phyloP scores from a whole-genome alignment of 169 alveolate species.

The Cryptosporidium ubiquitum region DNA sequence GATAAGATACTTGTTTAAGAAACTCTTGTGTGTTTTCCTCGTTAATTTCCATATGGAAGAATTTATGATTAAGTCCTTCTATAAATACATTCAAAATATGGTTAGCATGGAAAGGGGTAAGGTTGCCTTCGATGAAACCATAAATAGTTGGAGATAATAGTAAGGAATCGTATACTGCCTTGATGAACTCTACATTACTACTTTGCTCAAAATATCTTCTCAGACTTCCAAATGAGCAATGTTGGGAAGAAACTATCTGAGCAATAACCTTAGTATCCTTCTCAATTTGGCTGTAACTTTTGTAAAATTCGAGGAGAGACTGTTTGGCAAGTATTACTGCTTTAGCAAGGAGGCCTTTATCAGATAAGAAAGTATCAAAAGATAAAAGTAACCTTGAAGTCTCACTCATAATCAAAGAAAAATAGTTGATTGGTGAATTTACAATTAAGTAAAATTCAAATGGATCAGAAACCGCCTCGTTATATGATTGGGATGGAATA shows the following conservation, averaged over 20 bases:
- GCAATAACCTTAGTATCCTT: neutral
- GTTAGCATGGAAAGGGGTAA: constrained; percentile 29
- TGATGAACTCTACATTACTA: neutral
- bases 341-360: neutral
- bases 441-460: constrained; percentile 16
- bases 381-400: neutral
- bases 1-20: neutral
- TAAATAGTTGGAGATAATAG: neutral
- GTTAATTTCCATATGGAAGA: neutral
- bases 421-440: neutral
- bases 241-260: constrained; percentile 32
- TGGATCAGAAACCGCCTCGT: constrained; percentile 23
- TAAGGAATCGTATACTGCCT: neutral
- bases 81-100: constrained; percentile 32
- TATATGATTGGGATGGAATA: neutral
- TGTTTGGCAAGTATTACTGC: neutral
- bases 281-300: neutral
- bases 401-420: constrained; percentile 1
- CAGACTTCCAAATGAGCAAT: neutral
- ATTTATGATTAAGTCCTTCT: neutral
- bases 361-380: neutral
- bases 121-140: constrained; percentile 15
- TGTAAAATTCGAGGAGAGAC: neutral
- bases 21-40: neutral
- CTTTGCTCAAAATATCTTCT: neutral